Conservation (phyloP, 78 protist species). For the Creolimax fragrantissima region DNA sequence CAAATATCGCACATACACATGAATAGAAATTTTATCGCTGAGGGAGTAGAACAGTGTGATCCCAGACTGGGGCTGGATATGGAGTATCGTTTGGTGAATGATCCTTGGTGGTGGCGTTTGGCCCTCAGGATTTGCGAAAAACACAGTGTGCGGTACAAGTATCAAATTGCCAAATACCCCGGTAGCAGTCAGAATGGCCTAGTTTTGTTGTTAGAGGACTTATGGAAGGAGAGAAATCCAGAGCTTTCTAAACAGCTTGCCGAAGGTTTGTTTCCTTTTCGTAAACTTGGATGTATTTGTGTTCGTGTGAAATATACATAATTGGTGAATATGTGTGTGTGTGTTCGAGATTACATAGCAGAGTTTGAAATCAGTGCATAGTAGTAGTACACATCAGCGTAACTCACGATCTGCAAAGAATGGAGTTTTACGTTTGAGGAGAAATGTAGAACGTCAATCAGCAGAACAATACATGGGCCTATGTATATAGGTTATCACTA, state of each 20-base stretch:
- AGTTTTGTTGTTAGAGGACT: background rate
- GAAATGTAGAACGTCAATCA: background rate
- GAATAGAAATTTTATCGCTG: background rate
- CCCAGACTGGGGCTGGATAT: background rate
- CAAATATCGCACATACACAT: background rate
- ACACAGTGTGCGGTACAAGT: background rate
- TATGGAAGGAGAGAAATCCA: background rate
- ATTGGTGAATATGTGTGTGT: background rate
- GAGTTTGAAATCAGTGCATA: background rate
- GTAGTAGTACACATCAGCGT: background rate
- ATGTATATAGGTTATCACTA: too few relatives aligned
- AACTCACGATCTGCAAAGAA: background rate
- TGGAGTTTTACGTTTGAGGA: background rate
- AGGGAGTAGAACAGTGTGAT: background rate
- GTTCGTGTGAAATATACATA: background rate
- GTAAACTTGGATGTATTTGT: background rate
- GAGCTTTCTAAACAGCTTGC: background rate
- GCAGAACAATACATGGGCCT: too few relatives aligned
- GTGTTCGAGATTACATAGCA: background rate
- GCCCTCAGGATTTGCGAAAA: background rate
- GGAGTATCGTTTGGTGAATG: background rate
- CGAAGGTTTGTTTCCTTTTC: background rate
- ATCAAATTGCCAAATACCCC: background rate
- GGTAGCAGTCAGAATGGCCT: background rate
- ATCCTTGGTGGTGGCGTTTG: background rate